Base-by-base conservation (phyloP, 306 rosid genomes). In the Malus sylvestris region DNA sequence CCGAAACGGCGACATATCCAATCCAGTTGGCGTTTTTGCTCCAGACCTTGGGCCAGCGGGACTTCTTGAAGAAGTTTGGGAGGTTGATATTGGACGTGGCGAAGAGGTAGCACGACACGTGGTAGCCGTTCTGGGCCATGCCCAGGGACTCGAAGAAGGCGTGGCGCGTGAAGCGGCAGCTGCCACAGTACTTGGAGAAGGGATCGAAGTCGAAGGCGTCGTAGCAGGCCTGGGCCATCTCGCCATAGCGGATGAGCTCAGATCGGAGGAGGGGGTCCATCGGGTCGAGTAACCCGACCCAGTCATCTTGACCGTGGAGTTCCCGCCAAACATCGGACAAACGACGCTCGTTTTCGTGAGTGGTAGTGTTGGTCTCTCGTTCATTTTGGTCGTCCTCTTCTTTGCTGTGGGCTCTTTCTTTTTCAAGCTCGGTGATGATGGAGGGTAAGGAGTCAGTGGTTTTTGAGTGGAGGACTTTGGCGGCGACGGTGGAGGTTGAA, bases 161-260 rank as follows among this genome's bases (percentile, higher is more conserved):
- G 5, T 73, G 33, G 42, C 71, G 80, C 4, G 75, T 51, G 93
- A 83, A 89, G 6, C 92, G 73, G 76, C 97, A 91, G 81, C 91
- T 88, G 0, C 98, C 98, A 76, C 97, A 93, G 80, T 89, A 91
- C 62, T 86, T 91, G 30, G 97, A 93, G 35, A 88, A 93, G 0
- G 96, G 90, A 75, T 93, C 97, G 78, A 85, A 88, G 68, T 91
- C 96, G 77, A 93, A 93, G 14, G 91, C 91, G 69, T 93, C 98
- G 80, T 93, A 93, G 67, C 97, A 91, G 9, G 96, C 89, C 68
- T 93, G 97, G 9, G 93, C 89, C 97, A 91, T 89, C 70, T 93
- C 98, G 10, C 98, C 96, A 59, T 89, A 91, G 3, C 97, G 93
- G 66, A 93, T 86, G 1, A 93, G 84, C 61, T 93, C 98, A 0